Evolutionary conservation across 1,139 yeast genomes (phyloP).

Genomic region (Pichia inconspicua): DNA sequence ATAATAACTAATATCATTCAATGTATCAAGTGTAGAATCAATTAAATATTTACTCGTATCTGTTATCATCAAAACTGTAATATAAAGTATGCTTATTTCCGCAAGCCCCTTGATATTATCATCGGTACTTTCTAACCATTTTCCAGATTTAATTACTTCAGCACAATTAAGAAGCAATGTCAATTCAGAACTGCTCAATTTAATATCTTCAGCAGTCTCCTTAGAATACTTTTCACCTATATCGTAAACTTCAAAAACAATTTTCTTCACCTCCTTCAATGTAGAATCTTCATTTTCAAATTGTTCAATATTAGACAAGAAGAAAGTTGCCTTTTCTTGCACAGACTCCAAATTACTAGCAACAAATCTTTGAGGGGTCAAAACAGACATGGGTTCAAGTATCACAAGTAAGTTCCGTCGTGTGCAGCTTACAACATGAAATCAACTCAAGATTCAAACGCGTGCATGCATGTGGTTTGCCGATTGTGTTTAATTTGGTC

Average conservation of each 20-base stretch:
- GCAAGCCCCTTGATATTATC: conserved; percentile 1
- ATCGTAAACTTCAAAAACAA: conserved; percentile 7
- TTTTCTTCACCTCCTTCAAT: not conserved
- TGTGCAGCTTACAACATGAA: too few species aligned
- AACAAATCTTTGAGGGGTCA: conserved; percentile 4
- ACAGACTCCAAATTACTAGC: not conserved
- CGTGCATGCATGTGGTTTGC: not conserved
- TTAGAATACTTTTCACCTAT: not conserved
- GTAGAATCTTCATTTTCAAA: not conserved
- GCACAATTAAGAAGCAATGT: not conserved
- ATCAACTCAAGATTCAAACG: not conserved
- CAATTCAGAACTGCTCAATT: not conserved
- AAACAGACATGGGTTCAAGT: conserved; percentile 5
- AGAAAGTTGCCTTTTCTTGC: conserved; percentile 3
- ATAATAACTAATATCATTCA: conserved; percentile 29
- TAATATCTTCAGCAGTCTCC: not conserved
- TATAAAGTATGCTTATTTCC: conserved; percentile 2
- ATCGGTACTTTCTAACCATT: not conserved
- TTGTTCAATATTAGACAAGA: conserved; percentile 6
- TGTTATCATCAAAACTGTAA: not conserved
- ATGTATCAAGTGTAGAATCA: conserved; percentile 18
- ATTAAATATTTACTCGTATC: conserved; percentile 4
- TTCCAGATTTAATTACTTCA: not conserved
- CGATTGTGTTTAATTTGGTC: not conserved
- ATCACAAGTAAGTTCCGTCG: too few species aligned